A percentile compares a stretch with the other conserved stretches of the same genome.
Conservation (phyloP, 495 filamentous ascomycete species). For the Ramalina intermedia region DNA sequence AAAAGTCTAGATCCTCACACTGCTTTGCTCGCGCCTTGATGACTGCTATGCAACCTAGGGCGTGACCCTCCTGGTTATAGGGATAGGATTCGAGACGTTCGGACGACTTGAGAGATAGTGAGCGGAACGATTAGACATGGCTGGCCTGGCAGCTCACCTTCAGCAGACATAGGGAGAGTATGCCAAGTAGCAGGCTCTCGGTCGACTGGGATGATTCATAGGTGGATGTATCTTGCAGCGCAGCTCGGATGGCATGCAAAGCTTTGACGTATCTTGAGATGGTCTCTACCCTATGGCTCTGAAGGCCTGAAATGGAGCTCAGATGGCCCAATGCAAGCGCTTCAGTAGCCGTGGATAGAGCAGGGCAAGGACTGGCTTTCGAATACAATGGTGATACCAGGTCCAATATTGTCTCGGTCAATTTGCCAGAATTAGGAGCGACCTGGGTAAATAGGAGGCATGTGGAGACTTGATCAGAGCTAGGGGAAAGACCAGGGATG, state of each 20-base stretch:
- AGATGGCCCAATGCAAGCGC: background rate
- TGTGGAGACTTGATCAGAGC: background rate
- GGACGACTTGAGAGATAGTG: background rate
- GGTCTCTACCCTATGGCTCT: background rate
- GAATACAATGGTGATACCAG: background rate
- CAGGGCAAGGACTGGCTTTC: background rate
- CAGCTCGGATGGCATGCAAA: background rate
- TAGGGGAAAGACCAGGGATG: background rate
- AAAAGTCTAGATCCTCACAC: background rate
- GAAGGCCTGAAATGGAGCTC: background rate
- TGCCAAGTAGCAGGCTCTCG: background rate
- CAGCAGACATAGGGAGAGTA: background rate
- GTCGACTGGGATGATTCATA: background rate
- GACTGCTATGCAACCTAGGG: background rate
- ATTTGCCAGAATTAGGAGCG: background rate
- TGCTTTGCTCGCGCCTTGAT: background rate
- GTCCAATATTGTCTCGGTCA: background rate
- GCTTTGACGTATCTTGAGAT: background rate
- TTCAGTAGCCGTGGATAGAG: background rate
- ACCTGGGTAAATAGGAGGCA: background rate
- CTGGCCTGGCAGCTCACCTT: background rate
- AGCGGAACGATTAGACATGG: background rate
- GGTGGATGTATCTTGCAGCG: background rate
- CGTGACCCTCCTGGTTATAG: background rate
- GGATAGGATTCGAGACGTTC: background rate